Evolutionary conservation across 2,329 filamentous ascomycete genomes (phyloP).

Genomic region (Aotearoamyces nothofagi): DNA sequence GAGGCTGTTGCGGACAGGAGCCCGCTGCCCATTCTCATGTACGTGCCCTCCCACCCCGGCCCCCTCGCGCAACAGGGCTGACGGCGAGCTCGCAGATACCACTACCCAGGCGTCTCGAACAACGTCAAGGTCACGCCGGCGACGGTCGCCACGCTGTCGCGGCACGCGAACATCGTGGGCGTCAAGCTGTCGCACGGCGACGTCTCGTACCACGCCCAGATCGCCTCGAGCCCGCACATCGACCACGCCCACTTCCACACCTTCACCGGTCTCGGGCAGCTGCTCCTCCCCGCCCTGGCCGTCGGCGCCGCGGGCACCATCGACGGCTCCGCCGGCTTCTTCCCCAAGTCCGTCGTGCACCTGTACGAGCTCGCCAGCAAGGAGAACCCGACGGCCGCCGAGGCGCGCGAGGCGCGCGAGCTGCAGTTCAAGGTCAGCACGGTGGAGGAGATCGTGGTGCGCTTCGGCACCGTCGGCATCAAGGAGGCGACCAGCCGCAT

Average conservation of each 20-base stretch:
- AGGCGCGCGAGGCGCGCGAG: conserved; percentile 31
- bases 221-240: conserved; percentile 42
- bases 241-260: conserved; percentile 42
- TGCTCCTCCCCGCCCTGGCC: conserved; percentile 44
- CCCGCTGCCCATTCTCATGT: conserved; percentile 45
- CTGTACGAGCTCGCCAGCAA: conserved; percentile 33
- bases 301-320: conserved; percentile 51
- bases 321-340: conserved; percentile 50
- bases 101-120: conserved; percentile 52
- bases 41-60: not conserved
- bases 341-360: conserved; percentile 42
- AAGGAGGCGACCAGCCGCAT: conserved; percentile 46
- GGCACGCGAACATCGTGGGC: conserved; percentile 52
- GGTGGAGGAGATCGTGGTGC: conserved; percentile 45
- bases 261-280: conserved; percentile 51
- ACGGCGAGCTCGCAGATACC: conserved; percentile 22
- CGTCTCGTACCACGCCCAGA: conserved; percentile 46
- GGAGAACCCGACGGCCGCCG: conserved; percentile 23
- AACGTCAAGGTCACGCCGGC: conserved; percentile 41
- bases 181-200: conserved; percentile 57
- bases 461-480: conserved; percentile 46
- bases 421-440: conserved; percentile 46
- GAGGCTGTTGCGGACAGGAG: conserved; percentile 42
- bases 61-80: not conserved
- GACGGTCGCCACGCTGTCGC: conserved; percentile 39